Evolutionary conservation across 2,329 filamentous ascomycete genomes (phyloP).

Genomic region (Aspergillus pseudoglaucus): DNA sequence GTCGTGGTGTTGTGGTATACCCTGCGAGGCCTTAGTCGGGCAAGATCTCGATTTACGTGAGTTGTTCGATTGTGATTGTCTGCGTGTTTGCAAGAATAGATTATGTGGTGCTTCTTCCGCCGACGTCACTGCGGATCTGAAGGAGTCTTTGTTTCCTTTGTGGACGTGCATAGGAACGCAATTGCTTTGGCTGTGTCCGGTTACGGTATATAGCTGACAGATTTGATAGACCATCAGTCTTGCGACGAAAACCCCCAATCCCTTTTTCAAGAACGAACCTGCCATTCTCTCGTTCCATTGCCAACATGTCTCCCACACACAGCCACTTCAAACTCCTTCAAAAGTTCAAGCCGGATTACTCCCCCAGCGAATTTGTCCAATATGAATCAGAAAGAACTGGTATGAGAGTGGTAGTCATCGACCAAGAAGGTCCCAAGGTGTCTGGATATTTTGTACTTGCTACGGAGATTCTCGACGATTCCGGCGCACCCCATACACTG

Average conservation of each 20-base stretch:
- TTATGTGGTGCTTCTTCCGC: background rate
- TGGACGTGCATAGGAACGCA: background rate
- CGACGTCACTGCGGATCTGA: background rate
- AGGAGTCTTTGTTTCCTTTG: conserved; percentile 10
- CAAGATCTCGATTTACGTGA: conserved; percentile 24
- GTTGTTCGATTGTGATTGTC: conserved; percentile 9
- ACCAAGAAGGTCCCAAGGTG: conserved; percentile 90
- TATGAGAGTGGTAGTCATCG: conserved; percentile 87
- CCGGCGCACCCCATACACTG: conserved; percentile 81
- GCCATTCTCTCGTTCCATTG: conserved; percentile 12
- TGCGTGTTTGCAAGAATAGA: background rate
- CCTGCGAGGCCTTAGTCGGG: conserved; percentile 21
- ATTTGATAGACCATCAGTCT: conserved; percentile 13
- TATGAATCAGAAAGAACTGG: conserved; percentile 94
- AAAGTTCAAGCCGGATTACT: conserved; percentile 83
- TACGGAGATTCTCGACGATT: conserved; percentile 96
- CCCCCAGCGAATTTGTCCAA: conserved; percentile 78
- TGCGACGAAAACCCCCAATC: conserved; percentile 15
- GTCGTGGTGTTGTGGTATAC: conserved; percentile 24
- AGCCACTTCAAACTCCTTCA: conserved; percentile 74
- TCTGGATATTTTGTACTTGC: conserved; percentile 92
- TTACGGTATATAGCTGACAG: conserved; percentile 11
- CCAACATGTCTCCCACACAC: conserved; percentile 51
- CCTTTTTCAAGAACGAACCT: conserved; percentile 4
- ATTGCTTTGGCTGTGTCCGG: conserved; percentile 2